These are phyloP conservation scores for Chrysoporthe cubensis DNA, from an alignment of 2,329 filamentous ascomycete species.

Conservation along the genomic window DNA sequence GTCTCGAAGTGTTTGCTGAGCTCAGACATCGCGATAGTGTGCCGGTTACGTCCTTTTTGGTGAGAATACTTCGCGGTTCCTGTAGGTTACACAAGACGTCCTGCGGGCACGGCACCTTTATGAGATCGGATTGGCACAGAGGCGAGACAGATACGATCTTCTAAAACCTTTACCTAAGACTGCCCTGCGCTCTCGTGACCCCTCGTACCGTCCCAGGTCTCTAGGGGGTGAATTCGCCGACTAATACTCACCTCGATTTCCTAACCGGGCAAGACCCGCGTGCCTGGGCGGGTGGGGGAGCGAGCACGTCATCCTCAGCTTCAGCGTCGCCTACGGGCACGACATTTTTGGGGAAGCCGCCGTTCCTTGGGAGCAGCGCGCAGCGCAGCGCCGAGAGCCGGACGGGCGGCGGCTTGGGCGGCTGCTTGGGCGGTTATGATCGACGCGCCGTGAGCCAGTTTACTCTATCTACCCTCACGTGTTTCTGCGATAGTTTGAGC, in stretches of 20 bases:
- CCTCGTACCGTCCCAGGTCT: background rate
- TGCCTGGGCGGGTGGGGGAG: slow-evolving; percentile 19
- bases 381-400: background rate
- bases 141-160: slow-evolving; percentile 5
- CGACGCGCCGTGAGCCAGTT: background rate
- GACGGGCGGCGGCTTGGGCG: too few species aligned
- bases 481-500: too few species aligned
- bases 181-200: slow-evolving; percentile 7
- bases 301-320: slow-evolving; percentile 27
- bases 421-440: too few species aligned
- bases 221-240: slow-evolving; percentile 4
- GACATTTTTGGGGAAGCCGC: background rate
- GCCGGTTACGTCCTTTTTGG: background rate
- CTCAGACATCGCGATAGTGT: slow-evolving; percentile 45
- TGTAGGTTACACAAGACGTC: background rate
- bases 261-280: slow-evolving; percentile 15
- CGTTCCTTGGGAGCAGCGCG: background rate
- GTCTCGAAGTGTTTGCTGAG: slow-evolving; percentile 75
- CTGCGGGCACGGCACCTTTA: background rate
- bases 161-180: slow-evolving; percentile 14
- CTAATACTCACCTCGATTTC: background rate
- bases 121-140: background rate
- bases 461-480: background rate
- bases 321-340: slow-evolving; percentile 16
- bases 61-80: background rate